These are phyloP conservation scores for Isoetes taiwanensis DNA, from an alignment of 75 land plant species.

Conservation along the genomic window DNA sequence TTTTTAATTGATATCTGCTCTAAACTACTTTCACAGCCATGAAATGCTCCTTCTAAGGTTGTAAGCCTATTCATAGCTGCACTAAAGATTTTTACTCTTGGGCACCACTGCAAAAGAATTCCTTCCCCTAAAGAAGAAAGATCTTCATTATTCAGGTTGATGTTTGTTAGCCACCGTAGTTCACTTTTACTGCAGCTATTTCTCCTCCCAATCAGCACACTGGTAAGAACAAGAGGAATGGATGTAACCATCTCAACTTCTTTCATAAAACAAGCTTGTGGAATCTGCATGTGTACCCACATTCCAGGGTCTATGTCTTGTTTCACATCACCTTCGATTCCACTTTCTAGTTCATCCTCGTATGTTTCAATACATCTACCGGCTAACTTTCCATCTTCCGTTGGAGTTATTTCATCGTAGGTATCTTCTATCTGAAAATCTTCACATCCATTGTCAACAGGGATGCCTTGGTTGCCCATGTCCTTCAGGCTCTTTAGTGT, in stretches of 20 bases:
- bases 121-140: constrained; percentile 19
- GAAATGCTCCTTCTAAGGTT: constrained; percentile 13
- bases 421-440: too few species aligned
- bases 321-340: too few species aligned
- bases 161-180: not conserved
- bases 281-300: too few species aligned
- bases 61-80: constrained; percentile 18
- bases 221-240: not conserved
- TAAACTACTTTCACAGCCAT: constrained; percentile 16
- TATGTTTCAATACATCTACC: too few species aligned
- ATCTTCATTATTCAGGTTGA: constrained; percentile 8
- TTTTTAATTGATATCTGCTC: constrained; percentile 18
- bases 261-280: too few species aligned
- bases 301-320: too few species aligned
- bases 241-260: not conserved
- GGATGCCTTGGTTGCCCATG: too few species aligned
- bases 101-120: constrained; percentile 13
- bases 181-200: constrained; percentile 1
- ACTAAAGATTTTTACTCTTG: constrained; percentile 7
- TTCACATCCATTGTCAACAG: too few species aligned
- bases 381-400: too few species aligned
- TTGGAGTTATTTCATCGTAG: too few species aligned
- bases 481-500: too few species aligned
- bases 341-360: too few species aligned
- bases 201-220: constrained; percentile 8